Percentiles rank a stretch among this genome's conserved stretches.
Conservation (phyloP, 352 stramenopile species). For the Pythium brachiatum region DNA sequence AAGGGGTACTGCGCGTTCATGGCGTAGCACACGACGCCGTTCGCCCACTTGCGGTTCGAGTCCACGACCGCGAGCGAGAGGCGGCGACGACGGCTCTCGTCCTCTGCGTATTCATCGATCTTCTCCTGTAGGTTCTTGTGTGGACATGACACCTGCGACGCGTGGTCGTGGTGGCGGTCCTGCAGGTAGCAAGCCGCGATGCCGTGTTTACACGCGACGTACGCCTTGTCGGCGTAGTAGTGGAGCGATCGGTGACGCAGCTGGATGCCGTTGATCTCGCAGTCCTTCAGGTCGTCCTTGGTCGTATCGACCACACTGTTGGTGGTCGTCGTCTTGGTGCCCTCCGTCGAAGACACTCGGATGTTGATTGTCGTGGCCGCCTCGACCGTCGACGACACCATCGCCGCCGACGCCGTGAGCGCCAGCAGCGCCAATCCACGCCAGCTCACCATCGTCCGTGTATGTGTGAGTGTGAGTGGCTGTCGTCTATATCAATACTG, state of each 20-base stretch:
- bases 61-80: constrained; percentile 69
- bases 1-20: constrained; percentile 68
- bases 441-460: constrained; percentile 18
- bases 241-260: constrained; percentile 63
- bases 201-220: constrained; percentile 67
- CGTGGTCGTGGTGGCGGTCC: constrained; percentile 54
- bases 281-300: constrained; percentile 34
- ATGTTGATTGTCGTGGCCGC: constrained; percentile 37
- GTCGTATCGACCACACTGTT: background rate
- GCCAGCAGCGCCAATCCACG: constrained; percentile 24
- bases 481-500: too few species aligned
- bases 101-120: constrained; percentile 24
- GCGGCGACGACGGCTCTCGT: constrained; percentile 34
- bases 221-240: constrained; percentile 70
- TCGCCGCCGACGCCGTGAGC: constrained; percentile 16
- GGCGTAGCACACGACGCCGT: constrained; percentile 73
- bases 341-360: constrained; percentile 23
- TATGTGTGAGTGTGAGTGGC: background rate
- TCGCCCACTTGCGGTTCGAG: constrained; percentile 56
- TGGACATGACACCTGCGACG: constrained; percentile 61
- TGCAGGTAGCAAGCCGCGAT: constrained; percentile 62
- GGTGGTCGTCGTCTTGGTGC: background rate
- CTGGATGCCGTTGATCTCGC: constrained; percentile 51
- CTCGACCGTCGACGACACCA: constrained; percentile 17
- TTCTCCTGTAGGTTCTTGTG: constrained; percentile 25